Conservation (phyloP, 345 rosid genomes). For the Garcia nutans region DNA sequence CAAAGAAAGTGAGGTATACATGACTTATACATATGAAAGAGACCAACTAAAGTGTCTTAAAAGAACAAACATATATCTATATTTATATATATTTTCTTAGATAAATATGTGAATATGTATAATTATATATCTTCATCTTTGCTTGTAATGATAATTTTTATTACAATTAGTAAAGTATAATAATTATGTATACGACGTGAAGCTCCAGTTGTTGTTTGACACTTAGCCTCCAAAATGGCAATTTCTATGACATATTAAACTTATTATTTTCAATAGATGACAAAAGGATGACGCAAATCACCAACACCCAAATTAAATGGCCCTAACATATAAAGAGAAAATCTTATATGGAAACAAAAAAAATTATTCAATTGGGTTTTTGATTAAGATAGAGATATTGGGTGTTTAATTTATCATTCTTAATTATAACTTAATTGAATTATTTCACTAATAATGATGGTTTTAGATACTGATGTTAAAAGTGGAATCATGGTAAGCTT, state of each 20-base stretch:
- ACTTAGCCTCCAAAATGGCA: conserved; percentile 28
- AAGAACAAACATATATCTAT: conserved; percentile 33
- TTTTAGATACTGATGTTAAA: conserved; percentile 16
- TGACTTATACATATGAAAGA: conserved; percentile 33
- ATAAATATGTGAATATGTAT: too few species aligned
- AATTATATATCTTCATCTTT: conserved; percentile 25
- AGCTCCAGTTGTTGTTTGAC: conserved; percentile 17
- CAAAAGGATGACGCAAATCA: conserved; percentile 32
- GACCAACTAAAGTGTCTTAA: conserved; percentile 50
- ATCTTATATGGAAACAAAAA: neutral
- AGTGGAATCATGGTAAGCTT: conserved; percentile 26
- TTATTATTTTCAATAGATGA: conserved; percentile 19
- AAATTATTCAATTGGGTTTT: conserved; percentile 4
- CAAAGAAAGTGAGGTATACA: conserved; percentile 38
- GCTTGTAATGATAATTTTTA: conserved; percentile 41
- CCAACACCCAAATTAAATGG: conserved; percentile 24
- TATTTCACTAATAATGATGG: neutral
- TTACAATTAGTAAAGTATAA: too few species aligned
- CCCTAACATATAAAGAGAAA: neutral
- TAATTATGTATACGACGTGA: neutral
- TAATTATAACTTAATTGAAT: conserved; percentile 35
- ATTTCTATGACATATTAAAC: neutral
- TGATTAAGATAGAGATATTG: conserved; percentile 10
- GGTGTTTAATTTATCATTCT: neutral
- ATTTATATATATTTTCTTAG: too few species aligned